Base-by-base conservation (phyloP, 2,329 filamentous ascomycete genomes). In the Hirsutella minnesotensis region DNA sequence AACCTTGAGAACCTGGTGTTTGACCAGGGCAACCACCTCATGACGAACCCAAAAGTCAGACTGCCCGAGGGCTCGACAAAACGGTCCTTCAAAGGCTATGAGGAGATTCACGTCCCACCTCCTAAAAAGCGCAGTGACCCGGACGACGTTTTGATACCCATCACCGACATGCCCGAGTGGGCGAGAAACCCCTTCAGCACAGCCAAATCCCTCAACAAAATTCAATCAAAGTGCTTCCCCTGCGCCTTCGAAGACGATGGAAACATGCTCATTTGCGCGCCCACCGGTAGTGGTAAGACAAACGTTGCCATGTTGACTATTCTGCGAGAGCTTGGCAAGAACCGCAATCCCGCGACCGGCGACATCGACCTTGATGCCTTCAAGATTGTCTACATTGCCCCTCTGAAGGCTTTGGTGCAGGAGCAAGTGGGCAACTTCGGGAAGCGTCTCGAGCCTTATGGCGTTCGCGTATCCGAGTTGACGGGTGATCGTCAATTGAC, bases 391-490 rank as follows among this genome's bases (percentile, higher is more conserved):
- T 98, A 94, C 60, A 95, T 98, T 56, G 92, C 92, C 24, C 92
- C 92, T 0, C 64, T 98, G 45, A 98, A 98, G 61, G 92, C 92
- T 38, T 67, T 98, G 49, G 92, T 98, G 3, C 89, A 95, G 61
- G 92, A 98, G 60, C 92, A 98, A 65, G 92, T 98, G 42, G 92
- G 92, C 43, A 98, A 96, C 62, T 94, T 98, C 61, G 89, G 92
- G 51, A 87, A 87, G 59, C 79, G 94, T 45, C 72, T 98, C 9
- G 86, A 90, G 58, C 79, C 86, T 1, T 96, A 90, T 51, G 92
- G 92, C 33, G 88, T 98, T 58, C 83, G 78, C 46, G 92, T 98
- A 10, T 79, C 89, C n/a, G 92, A 98, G 64, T 70, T 98, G 56
- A 98, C 92, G 47, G 92, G 92, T 68, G 92, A 98, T 67, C 86